Conservation (phyloP, 495 filamentous ascomycete genomes). For the Neurospora intermedia region DNA sequence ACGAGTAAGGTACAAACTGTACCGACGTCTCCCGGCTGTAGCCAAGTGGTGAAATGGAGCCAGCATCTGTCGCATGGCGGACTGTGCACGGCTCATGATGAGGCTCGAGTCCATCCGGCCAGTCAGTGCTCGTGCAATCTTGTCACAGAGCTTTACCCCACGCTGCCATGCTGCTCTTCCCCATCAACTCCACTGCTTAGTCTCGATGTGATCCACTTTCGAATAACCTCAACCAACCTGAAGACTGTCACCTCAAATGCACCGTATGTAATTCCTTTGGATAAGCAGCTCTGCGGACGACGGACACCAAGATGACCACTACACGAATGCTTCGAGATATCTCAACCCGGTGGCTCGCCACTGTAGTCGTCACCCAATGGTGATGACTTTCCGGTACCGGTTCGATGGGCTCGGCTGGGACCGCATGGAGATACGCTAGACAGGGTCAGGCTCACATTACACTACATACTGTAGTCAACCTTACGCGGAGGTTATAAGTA, state of each 20-base stretch:
- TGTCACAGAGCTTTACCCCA: background rate
- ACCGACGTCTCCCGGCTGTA: background rate
- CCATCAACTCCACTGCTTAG: background rate
- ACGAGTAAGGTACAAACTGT: background rate
- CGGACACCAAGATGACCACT: background rate
- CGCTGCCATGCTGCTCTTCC: background rate
- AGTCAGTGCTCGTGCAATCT: background rate
- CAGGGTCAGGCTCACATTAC: background rate
- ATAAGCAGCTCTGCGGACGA: background rate
- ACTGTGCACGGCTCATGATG: background rate
- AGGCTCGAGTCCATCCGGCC: background rate
- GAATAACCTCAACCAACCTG: background rate
- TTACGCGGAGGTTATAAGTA: background rate
- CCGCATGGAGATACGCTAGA: background rate
- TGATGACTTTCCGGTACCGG: background rate
- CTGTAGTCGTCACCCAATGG: background rate
- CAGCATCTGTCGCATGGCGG: background rate
- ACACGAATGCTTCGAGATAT: background rate
- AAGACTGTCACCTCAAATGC: background rate
- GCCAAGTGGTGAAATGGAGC: background rate
- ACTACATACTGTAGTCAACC: background rate
- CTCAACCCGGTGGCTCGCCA: background rate
- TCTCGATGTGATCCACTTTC: background rate
- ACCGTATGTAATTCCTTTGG: background rate
- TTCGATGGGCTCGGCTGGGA: background rate